These are phyloP conservation scores for Davidsoniella eucalypti DNA, from an alignment of 2,329 filamentous ascomycete genomes.

Conservation along the genomic window DNA sequence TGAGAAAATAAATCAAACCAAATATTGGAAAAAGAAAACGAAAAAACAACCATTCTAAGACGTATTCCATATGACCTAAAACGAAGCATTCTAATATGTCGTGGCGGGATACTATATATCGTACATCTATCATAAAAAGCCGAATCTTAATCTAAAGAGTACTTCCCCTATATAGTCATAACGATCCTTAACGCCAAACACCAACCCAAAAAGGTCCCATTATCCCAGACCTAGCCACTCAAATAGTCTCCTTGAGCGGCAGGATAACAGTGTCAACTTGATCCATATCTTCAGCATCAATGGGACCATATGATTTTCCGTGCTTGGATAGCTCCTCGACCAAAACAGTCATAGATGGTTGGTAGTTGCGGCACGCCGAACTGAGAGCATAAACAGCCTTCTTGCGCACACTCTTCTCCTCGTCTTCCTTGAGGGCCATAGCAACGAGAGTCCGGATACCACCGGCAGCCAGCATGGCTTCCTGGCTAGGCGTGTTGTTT, in stretches of 20 bases:
- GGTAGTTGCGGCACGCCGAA: constrained; percentile 74
- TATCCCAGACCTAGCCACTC: neutral
- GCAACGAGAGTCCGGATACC: constrained; percentile 55
- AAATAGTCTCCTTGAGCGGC: constrained; percentile 26
- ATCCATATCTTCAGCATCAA: constrained; percentile 82
- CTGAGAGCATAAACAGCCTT: constrained; percentile 87
- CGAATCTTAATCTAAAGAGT: no score
- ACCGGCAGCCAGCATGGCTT: constrained; percentile 45
- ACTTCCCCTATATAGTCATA: no score
- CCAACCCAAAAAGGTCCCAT: neutral
- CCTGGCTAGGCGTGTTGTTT: constrained; percentile 80
- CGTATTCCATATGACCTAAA: no score
- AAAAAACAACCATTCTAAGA: no score
- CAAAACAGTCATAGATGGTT: constrained; percentile 59
- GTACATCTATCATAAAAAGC: neutral
- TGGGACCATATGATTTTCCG: constrained; percentile 37
- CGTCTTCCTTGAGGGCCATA: constrained; percentile 42
- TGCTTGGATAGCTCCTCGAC: constrained; percentile 42
- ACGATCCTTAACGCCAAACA: neutral
- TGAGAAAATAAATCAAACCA: no score
- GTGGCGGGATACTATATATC: no score
- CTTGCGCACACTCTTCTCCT: constrained; percentile 49
- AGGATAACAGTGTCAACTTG: constrained; percentile 61
- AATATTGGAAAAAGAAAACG: no score
- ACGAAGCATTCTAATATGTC: no score